A percentile compares a stretch with the other conserved stretches of the same genome.
Evolutionary conservation across 805 yeast species (phyloP).

Genomic region (Wickerhamiella allomyrinae): DNA sequence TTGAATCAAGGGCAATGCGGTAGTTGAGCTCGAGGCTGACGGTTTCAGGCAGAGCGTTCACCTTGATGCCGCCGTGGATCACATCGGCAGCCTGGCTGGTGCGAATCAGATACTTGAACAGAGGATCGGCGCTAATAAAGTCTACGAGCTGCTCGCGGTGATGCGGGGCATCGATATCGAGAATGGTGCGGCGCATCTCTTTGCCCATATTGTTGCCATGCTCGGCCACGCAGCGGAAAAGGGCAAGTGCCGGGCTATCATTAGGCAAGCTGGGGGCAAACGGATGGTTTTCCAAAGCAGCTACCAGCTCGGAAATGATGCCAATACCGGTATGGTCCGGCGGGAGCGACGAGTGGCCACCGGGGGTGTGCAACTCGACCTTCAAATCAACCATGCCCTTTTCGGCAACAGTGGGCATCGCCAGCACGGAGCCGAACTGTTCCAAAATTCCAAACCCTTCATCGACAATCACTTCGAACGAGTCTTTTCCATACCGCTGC

Average conservation of each 20-base stretch:
- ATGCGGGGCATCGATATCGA: slow-evolving; percentile 10
- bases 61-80: slow-evolving; percentile 57
- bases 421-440: slow-evolving; percentile 35
- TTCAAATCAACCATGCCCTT: slow-evolving; percentile 42
- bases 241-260: slow-evolving; percentile 45
- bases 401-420: slow-evolving; percentile 45
- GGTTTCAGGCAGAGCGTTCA: slow-evolving; percentile 63
- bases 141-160: slow-evolving; percentile 10
- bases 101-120: slow-evolving; percentile 30
- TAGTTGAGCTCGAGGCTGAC: slow-evolving; percentile 44
- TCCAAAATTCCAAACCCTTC: slow-evolving; percentile 42
- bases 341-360: slow-evolving; percentile 72
- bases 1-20: slow-evolving; percentile 46
- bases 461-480: slow-evolving; percentile 54
- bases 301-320: slow-evolving; percentile 45
- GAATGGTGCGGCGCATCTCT: slow-evolving; percentile 10
- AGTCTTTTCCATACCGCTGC: slow-evolving; percentile 44
- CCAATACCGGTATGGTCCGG: slow-evolving; percentile 77
- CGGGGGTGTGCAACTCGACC: slow-evolving; percentile 44
- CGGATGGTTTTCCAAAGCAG: slow-evolving; percentile 42
- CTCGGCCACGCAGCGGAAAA: slow-evolving; percentile 49
- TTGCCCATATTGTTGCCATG: slow-evolving; percentile 10
- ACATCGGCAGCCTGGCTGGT: slow-evolving; percentile 61
- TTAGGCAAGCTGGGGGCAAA: slow-evolving; percentile 36
- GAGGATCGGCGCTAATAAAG: slow-evolving; percentile 9